phyloP scores from a whole-genome alignment of 139 green algal genomes.

The Asterochloris erici region DNA sequence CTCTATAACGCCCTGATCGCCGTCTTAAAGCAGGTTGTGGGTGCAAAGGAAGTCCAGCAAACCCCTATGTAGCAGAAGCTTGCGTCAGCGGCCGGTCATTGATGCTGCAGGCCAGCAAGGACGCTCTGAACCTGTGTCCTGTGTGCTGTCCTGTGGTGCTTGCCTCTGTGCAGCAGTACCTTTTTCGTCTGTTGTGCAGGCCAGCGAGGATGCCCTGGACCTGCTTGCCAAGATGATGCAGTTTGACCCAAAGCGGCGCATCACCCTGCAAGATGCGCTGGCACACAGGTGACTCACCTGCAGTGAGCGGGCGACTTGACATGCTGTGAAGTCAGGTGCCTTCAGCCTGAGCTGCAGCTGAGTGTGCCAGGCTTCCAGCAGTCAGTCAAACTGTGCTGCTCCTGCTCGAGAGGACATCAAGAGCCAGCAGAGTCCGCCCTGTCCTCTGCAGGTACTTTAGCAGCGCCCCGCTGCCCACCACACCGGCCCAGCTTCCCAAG shows the following conservation, averaged over 20 bases:
- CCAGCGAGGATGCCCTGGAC: slow-evolving; percentile 62
- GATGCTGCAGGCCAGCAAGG: background rate
- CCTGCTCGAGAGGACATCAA: slow-evolving; percentile 26
- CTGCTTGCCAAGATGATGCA: slow-evolving; percentile 45
- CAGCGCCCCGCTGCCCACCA: slow-evolving; percentile 22
- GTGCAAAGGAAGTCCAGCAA: background rate
- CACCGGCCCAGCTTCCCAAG: slow-evolving; percentile 12
- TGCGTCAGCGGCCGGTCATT: background rate
- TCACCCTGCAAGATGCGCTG: slow-evolving; percentile 61
- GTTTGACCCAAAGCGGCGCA: slow-evolving; percentile 43
- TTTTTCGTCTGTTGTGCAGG: slow-evolving; percentile 15
- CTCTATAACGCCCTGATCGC: too few species aligned
- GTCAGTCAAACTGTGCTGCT: too few species aligned
- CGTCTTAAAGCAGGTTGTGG: too few species aligned
- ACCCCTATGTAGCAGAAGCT: background rate
- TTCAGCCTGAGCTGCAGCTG: too few species aligned
- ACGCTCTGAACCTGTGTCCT: background rate
- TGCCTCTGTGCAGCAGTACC: background rate
- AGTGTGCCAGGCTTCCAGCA: too few species aligned
- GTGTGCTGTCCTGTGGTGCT: background rate
- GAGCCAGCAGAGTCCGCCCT: slow-evolving; percentile 24
- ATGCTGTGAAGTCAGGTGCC: slow-evolving; percentile 40
- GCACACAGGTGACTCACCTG: slow-evolving; percentile 70
- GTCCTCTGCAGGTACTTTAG: slow-evolving; percentile 47
- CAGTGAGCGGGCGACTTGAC: slow-evolving; percentile 24